These are phyloP conservation scores for Xylaria palmicola DNA, from an alignment of 495 filamentous ascomycete species.

Conservation along the genomic window DNA sequence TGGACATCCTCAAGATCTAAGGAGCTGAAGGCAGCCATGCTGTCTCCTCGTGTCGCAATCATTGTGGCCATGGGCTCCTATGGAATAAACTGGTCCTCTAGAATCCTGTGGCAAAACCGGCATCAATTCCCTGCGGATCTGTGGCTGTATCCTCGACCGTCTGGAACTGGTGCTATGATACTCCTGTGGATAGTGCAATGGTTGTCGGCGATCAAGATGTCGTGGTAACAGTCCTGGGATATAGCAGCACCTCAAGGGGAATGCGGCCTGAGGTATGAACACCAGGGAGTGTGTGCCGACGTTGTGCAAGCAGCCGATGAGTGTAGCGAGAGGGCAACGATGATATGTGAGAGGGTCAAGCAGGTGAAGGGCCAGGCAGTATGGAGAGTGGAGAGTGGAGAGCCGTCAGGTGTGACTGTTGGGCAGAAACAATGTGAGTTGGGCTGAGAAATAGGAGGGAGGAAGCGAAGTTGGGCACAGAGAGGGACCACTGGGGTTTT, in stretches of 20 bases:
- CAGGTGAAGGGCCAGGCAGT: slow-evolving; percentile 6
- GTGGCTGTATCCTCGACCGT: slow-evolving; percentile 33
- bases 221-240: slow-evolving; percentile 22
- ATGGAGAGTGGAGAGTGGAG: slow-evolving; percentile 1
- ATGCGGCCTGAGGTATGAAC: slow-evolving; percentile 13
- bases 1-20: slow-evolving; percentile 53
- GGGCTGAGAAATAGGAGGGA: slow-evolving; percentile 46
- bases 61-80: slow-evolving; percentile 42
- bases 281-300: background rate
- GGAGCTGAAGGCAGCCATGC: slow-evolving; percentile 49
- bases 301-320: background rate
- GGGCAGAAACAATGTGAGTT: slow-evolving; percentile 48
- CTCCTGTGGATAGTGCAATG: slow-evolving; percentile 24
- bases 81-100: slow-evolving; percentile 27
- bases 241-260: slow-evolving; percentile 30
- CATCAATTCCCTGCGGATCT: slow-evolving; percentile 24
- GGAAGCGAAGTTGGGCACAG: slow-evolving; percentile 48
- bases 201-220: slow-evolving; percentile 16
- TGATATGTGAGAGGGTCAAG: slow-evolving; percentile 6
- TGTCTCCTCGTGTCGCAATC: slow-evolving; percentile 45
- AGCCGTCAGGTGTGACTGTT: slow-evolving; percentile 19
- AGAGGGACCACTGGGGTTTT: slow-evolving; percentile 49
- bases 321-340: slow-evolving; percentile 19
- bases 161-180: slow-evolving; percentile 23
- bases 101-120: slow-evolving; percentile 32